Conservation (phyloP, 2,329 filamentous ascomycete species). For the Epichloe baconii region DNA sequence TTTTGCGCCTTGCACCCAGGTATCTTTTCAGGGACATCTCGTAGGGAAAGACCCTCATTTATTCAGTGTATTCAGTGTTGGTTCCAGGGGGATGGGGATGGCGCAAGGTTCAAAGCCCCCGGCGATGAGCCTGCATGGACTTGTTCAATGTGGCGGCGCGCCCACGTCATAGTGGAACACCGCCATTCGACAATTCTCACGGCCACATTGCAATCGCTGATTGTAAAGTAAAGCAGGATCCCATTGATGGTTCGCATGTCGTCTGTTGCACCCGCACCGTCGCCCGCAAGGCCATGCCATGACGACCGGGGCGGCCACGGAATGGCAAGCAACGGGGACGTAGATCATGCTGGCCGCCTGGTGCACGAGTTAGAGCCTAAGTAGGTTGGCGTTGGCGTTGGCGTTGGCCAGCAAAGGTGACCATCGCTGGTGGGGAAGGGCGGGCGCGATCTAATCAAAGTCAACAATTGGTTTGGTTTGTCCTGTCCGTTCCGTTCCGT, state of each 20-base stretch:
- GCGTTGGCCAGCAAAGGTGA: too few relatives aligned
- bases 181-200: neutral
- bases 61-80: too few relatives aligned
- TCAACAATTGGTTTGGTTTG: neutral
- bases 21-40: neutral
- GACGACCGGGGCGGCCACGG: neutral
- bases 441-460: neutral
- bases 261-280: neutral
- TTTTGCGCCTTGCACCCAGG: neutral
- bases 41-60: neutral
- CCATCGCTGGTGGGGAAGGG: neutral
- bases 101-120: neutral
- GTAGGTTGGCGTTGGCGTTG: too few relatives aligned
- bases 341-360: too few relatives aligned
- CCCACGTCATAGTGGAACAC: neutral
- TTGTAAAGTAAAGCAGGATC: neutral
- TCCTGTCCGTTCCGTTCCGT: neutral
- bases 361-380: too few relatives aligned
- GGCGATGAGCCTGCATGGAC: too few relatives aligned
- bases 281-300: neutral
- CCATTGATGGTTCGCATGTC: neutral
- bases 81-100: neutral
- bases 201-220: neutral
- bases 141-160: neutral
- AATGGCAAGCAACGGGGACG: neutral